These are phyloP conservation scores for Rhizoclosmatium sp. DNA, from an alignment of 192 early-diverging fungal genomes.

Conservation along the genomic window DNA sequence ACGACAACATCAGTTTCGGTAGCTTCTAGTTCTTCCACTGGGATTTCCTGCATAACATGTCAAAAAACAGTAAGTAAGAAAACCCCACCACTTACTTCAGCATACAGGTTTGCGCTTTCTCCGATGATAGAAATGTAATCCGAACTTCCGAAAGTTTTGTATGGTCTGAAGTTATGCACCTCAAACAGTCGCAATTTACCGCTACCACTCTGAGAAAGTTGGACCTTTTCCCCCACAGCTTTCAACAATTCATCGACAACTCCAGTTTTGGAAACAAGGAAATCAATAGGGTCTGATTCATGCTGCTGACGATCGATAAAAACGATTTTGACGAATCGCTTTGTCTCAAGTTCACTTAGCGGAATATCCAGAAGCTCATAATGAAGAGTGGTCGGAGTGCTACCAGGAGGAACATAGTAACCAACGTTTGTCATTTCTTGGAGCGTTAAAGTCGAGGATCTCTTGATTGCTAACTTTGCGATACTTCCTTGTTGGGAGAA, in stretches of 20 bases:
- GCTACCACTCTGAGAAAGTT: conserved; percentile 20
- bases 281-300: conserved; percentile 58
- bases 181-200: conserved; percentile 66
- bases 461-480: conserved; percentile 52
- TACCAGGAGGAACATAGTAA: conserved; percentile 20
- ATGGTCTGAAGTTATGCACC: conserved; percentile 55
- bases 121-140: conserved; percentile 60
- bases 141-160: conserved; percentile 32
- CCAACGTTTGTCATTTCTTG: conserved; percentile 57
- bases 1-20: conserved; percentile 50
- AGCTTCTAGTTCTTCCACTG: conserved; percentile 15
- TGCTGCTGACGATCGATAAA: conserved; percentile 62
- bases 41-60: conserved; percentile 22
- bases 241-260: conserved; percentile 51
- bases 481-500: conserved; percentile 43
- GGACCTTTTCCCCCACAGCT: background rate
- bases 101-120: conserved; percentile 59
- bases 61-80: background rate
- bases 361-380: conserved; percentile 87
- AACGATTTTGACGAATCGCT: conserved; percentile 73
- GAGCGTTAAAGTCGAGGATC: conserved; percentile 59
- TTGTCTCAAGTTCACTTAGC: conserved; percentile 82
- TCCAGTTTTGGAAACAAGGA: conserved; percentile 73
- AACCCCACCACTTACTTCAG: conserved; percentile 44
- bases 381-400: conserved; percentile 57